phyloP scores from a whole-genome alignment of 768 basidiomycete species.

The Russula earlei region DNA sequence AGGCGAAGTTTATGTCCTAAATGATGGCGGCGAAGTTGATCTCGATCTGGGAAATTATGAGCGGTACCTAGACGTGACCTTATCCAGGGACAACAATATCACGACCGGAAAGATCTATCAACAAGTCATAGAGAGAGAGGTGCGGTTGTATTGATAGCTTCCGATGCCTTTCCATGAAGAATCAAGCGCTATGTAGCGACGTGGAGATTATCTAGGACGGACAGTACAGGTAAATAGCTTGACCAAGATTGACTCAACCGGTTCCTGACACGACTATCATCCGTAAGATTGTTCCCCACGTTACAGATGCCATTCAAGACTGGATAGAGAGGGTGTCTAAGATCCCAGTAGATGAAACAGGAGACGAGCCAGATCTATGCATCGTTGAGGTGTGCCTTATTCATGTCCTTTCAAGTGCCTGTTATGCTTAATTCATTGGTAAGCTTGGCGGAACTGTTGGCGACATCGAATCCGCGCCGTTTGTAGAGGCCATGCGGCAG shows the following conservation, averaged over 20 bases:
- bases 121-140: constrained; percentile 96
- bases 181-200: constrained; percentile 37
- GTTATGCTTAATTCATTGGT: neutral
- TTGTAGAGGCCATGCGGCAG: constrained; percentile 98
- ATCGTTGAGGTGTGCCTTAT: constrained; percentile 73
- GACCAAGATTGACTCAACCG: neutral
- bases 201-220: constrained; percentile 88
- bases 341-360: constrained; percentile 90
- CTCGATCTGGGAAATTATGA: constrained; percentile 98
- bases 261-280: neutral
- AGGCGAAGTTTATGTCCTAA: constrained; percentile 97
- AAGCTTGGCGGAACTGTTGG: constrained; percentile 97
- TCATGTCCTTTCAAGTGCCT: neutral
- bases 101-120: constrained; percentile 98
- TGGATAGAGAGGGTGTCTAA: constrained; percentile 96
- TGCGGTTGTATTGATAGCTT: constrained; percentile 28
- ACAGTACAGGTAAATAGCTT: constrained; percentile 71
- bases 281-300: constrained; percentile 84
- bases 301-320: constrained; percentile 96
- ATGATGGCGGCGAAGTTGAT: constrained; percentile 98
- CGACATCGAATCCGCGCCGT: constrained; percentile 97
- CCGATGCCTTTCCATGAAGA: neutral
- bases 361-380: constrained; percentile 89
- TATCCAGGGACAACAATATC: constrained; percentile 94
- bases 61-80: constrained; percentile 90